phyloP scores from a whole-genome alignment of 2,329 filamentous ascomycete genomes.

The Sporothrix globosa region DNA sequence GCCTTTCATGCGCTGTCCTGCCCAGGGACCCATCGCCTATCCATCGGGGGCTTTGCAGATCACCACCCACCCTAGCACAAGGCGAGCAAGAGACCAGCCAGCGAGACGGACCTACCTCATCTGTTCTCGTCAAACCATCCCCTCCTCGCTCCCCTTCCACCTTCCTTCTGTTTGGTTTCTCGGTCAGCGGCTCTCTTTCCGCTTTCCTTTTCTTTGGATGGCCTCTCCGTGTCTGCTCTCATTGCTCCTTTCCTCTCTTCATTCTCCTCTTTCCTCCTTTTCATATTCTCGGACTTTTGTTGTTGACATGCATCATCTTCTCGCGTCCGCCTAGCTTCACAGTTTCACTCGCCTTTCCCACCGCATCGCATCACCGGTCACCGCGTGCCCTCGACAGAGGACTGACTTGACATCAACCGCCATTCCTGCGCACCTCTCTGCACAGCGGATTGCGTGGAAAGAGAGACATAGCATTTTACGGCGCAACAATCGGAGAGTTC shows the following conservation, averaged over 20 bases:
- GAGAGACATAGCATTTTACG: conserved; percentile 7
- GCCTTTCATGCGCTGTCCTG: conserved; percentile 16
- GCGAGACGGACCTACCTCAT: conserved; percentile 1
- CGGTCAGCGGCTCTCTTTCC: conserved; percentile 22
- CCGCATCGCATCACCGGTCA: background rate
- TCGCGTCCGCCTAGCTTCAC: background rate
- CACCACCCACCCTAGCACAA: conserved; percentile 28
- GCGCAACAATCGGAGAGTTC: background rate
- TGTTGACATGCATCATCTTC: conserved; percentile 3
- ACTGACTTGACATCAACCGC: conserved; percentile 17
- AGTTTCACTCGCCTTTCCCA: background rate
- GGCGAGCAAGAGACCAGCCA: conserved; percentile 9
- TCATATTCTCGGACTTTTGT: background rate
- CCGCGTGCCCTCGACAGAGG: conserved; percentile 11
- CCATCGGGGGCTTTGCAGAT: conserved; percentile 25
- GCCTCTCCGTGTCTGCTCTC: background rate
- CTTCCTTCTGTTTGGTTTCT: conserved; percentile 27
- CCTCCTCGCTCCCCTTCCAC: conserved; percentile 21
- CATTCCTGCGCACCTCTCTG: conserved; percentile 11
- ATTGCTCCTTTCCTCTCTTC: background rate
- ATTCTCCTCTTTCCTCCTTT: background rate
- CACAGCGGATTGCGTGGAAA: conserved; percentile 6
- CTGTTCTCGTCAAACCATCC: conserved; percentile 17
- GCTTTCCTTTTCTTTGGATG: conserved; percentile 18
- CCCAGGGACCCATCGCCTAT: conserved; percentile 8